phyloP scores from a whole-genome alignment of 768 basidiomycete genomes.

The Butyriboletus loyo region DNA sequence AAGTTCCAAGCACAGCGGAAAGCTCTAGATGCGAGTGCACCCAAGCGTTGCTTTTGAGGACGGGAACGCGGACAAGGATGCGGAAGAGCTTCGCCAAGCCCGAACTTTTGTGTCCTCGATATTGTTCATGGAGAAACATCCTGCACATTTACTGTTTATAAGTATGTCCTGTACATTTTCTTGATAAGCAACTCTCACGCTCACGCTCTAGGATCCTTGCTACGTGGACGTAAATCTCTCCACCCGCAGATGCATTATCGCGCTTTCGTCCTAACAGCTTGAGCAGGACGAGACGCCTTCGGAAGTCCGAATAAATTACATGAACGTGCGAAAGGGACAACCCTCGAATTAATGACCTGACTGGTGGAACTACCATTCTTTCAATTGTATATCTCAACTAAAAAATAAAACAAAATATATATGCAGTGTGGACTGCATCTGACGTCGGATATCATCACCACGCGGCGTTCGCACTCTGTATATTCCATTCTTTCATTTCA shows the following conservation, averaged over 20 bases:
- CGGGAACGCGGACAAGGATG: slow-evolving; percentile 95
- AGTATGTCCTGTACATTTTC: slow-evolving; percentile 26
- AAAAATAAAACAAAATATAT: neutral
- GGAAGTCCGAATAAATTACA: neutral
- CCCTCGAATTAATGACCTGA: neutral
- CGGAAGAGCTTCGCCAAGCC: slow-evolving; percentile 77
- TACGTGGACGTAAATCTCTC: no score
- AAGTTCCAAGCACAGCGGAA: slow-evolving; percentile 31
- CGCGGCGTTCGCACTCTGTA: neutral
- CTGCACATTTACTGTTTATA: slow-evolving; percentile 5
- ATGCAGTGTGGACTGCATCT: neutral
- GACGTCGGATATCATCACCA: slow-evolving; percentile 1
- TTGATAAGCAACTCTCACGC: slow-evolving; percentile 46
- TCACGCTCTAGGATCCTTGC: no score
- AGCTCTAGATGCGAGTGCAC: slow-evolving; percentile 34
- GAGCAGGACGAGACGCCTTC: no score
- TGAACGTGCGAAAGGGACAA: neutral
- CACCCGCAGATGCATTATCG: no score
- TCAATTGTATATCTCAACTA: neutral
- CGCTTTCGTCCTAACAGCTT: no score
- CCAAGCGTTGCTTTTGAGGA: slow-evolving; percentile 64
- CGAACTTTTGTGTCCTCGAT: slow-evolving; percentile 90
- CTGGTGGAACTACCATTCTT: neutral
- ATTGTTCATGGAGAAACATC: slow-evolving; percentile 54
- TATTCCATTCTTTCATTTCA: neutral